Base-by-base conservation (phyloP, 306 rosid species). In the Corylus avellana region DNA sequence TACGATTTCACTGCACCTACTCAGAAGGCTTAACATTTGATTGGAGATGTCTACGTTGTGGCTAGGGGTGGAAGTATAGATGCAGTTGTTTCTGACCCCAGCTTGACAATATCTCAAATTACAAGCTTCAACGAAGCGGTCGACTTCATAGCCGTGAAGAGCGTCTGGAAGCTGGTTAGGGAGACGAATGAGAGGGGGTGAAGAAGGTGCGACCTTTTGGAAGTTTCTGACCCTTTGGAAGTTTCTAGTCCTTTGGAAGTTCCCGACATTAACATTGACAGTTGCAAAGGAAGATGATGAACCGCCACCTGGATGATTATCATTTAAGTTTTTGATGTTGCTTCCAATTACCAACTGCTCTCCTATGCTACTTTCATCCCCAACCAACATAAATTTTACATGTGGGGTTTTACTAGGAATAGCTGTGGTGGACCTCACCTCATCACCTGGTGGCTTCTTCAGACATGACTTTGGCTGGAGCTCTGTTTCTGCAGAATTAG, bases 21-120 rank as follows among this genome's bases (percentile, higher is more conserved):
- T 75, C 18, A 61, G 58, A 46, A 27, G 64, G 48, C 42, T 47
- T 55, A 61, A 13, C 78, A 47, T 59, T 61, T 75, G 59, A 22
- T 75, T 13, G 18, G 58, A 75, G 71, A 61, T 75, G 71, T 75
- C 78, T 22, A 9, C 53, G 22, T 57, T 48, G 20, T 75, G 70
- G 51, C 48, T 47, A 29, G 47, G 10, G 37, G 71, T 13, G 61
- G 62, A 50, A 18, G 58, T 8, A 70, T 1, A 70, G 2, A 18
- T 70, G 18, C 10, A 6, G 12, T 42, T 70, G 44, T 39, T 74
- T 42, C 1, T 25, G 3, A 20, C 4, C 46, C 8, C 44, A 53
- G 51, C 53, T 39, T 77, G 27, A 54, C 25, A 42, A n/a, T 59
- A 20, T 37, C 25, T 75, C 17, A 18, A 18, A 54, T 77, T 62